Percentiles rank a stretch among this genome's conserved stretches.
These are phyloP conservation scores for Leccinum insolens DNA, from an alignment of 1,284 basidiomycete genomes.

Conservation along the genomic window DNA sequence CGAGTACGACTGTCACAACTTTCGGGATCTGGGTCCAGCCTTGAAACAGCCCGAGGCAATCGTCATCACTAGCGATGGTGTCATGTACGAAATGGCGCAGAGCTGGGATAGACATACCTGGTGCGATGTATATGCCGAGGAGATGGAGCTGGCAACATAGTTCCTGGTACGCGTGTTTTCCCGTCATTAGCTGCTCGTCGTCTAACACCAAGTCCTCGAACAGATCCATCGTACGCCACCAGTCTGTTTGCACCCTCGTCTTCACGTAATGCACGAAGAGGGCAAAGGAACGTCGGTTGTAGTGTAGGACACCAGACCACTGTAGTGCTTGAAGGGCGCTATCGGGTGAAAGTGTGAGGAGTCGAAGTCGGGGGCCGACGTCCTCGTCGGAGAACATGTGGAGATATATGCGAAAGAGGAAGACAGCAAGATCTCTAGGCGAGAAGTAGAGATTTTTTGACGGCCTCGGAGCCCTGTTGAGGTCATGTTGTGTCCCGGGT, in stretches of 20 bases:
- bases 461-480: neutral
- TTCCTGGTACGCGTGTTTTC: slow-evolving; percentile 42
- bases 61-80: neutral
- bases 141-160: slow-evolving; percentile 42
- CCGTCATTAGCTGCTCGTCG: slow-evolving; percentile 35
- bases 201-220: slow-evolving; percentile 33
- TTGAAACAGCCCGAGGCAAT: slow-evolving; percentile 12
- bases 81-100: neutral
- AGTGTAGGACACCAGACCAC: slow-evolving; percentile 33
- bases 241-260: slow-evolving; percentile 34
- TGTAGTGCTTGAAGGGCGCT: neutral
- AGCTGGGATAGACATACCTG: slow-evolving; percentile 4
- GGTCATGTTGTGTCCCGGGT: neutral
- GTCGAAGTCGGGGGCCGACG: neutral
- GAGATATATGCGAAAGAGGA: slow-evolving; percentile 49
- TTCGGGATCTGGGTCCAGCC: slow-evolving; percentile 24
- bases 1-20: slow-evolving; percentile 26
- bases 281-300: slow-evolving; percentile 47
- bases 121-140: slow-evolving; percentile 28
- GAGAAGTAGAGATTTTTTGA: slow-evolving; percentile 25
- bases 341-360: neutral
- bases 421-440: slow-evolving; percentile 36
- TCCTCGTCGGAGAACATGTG: slow-evolving; percentile 43
- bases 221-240: slow-evolving; percentile 35
- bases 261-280: slow-evolving; percentile 42